These are phyloP conservation scores for Candida gigantensis DNA, from an alignment of 1,139 yeast species.

Conservation along the genomic window DNA sequence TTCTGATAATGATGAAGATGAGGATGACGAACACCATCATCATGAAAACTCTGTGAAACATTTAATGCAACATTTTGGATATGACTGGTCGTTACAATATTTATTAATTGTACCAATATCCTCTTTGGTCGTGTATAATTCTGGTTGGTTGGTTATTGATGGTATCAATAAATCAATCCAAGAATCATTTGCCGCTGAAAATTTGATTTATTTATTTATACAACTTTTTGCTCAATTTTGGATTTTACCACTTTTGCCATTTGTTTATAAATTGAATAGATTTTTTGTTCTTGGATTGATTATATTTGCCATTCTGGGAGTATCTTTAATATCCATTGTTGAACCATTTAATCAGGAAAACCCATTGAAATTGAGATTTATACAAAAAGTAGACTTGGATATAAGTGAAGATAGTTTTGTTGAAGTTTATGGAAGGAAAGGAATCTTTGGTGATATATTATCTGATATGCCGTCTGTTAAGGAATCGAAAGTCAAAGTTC, in stretches of 20 bases:
- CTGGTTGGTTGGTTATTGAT: slow-evolving; percentile 56
- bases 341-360: slow-evolving; percentile 57
- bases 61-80: slow-evolving; percentile 47
- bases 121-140: slow-evolving; percentile 50
- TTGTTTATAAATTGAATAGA: slow-evolving; percentile 66
- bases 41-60: slow-evolving; percentile 21
- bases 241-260: slow-evolving; percentile 66
- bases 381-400: slow-evolving; percentile 50
- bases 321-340: slow-evolving; percentile 34
- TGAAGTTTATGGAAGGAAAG: slow-evolving; percentile 54
- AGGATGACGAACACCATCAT: slow-evolving; percentile 16
- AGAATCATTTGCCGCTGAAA: slow-evolving; percentile 54
- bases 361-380: slow-evolving; percentile 71
- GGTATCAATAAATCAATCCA: slow-evolving; percentile 71
- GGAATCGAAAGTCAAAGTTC: slow-evolving; percentile 24
- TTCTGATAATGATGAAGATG: slow-evolving; percentile 20
- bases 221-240: slow-evolving; percentile 37
- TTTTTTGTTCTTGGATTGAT: slow-evolving; percentile 38
- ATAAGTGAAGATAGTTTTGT: slow-evolving; percentile 36
- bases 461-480: slow-evolving; percentile 67
- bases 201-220: slow-evolving; percentile 48
- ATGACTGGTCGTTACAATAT: slow-evolving; percentile 82
- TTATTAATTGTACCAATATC: slow-evolving; percentile 67
- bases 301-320: slow-evolving; percentile 37
- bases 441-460: slow-evolving; percentile 42